phyloP scores from a whole-genome alignment of 495 filamentous ascomycete species.

The Hypoxylon perforatum region DNA sequence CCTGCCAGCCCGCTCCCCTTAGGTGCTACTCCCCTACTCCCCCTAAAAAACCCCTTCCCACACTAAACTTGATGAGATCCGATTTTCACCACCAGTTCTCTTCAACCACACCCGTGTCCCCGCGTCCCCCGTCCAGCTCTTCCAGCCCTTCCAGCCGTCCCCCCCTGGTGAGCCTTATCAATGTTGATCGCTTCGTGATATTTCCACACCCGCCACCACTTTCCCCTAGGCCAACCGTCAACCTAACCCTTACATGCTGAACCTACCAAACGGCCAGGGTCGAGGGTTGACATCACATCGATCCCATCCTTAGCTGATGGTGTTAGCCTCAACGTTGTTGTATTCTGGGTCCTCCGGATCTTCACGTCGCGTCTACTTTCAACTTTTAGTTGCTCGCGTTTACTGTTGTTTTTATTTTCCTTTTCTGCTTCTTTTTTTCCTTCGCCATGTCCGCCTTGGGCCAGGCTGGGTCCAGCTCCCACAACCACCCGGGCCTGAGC shows the following conservation, averaged over 20 bases:
- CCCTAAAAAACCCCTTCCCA: conserved; percentile 1
- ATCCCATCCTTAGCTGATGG: conserved; percentile 39
- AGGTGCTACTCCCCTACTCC: no score
- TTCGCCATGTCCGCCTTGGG: conserved; percentile 51
- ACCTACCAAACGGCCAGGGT: conserved; percentile 48
- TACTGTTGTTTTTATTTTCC: conserved; percentile 28
- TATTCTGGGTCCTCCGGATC: conserved; percentile 38
- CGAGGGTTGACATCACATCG: conserved; percentile 51
- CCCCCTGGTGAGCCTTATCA: conserved; percentile 35
- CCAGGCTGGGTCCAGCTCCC: conserved; percentile 48
- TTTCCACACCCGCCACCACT: conserved; percentile 47
- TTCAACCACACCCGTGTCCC: conserved; percentile 44
- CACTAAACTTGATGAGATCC: conserved; percentile 18
- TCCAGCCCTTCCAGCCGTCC: not conserved
- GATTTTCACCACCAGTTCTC: conserved; percentile 31
- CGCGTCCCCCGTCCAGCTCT: conserved; percentile 6
- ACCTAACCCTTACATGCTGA: conserved; percentile 32
- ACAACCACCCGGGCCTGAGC: conserved; percentile 50
- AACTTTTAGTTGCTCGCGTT: conserved; percentile 33
- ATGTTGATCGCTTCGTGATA: conserved; percentile 50
- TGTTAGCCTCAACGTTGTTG: conserved; percentile 37
- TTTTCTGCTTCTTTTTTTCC: conserved; percentile 18
- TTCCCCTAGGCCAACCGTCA: conserved; percentile 17
- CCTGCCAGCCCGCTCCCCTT: not conserved
- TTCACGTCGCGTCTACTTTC: conserved; percentile 41